These are phyloP conservation scores for Aspergillus sparsus DNA, from an alignment of 495 filamentous ascomycete species.

Conservation along the genomic window DNA sequence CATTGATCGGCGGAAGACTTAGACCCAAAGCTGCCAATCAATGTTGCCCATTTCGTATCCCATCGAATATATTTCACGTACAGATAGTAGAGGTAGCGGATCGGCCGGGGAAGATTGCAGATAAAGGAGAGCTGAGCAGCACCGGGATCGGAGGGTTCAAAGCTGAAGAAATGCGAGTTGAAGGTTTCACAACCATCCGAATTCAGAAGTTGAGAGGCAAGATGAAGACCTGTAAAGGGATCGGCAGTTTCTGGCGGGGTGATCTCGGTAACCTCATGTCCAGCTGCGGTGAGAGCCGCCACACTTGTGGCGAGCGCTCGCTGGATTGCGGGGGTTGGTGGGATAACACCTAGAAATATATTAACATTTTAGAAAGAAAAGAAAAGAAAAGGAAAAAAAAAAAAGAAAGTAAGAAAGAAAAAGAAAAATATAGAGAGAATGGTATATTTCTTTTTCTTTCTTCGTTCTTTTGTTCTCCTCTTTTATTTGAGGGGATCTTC, in stretches of 20 bases:
- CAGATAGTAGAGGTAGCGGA: conserved; percentile 85
- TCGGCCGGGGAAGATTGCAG: conserved; percentile 68
- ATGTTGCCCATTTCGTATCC: conserved; percentile 74
- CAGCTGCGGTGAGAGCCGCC: conserved; percentile 63
- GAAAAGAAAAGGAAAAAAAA: no score
- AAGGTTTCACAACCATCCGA: conserved; percentile 86
- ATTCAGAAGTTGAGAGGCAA: conserved; percentile 85
- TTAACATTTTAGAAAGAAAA: not conserved
- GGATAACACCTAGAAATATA: conserved; percentile 62
- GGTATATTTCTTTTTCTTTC: not conserved
- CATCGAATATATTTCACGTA: conserved; percentile 81
- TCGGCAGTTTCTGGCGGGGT: conserved; percentile 57
- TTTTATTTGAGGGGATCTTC: not conserved
- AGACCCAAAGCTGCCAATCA: conserved; percentile 69
- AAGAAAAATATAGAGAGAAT: not conserved
- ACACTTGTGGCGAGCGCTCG: conserved; percentile 74
- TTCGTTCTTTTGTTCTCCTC: not conserved
- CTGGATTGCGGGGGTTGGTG: conserved; percentile 80
- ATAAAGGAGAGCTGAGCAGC: conserved; percentile 71
- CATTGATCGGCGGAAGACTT: conserved; percentile 77
- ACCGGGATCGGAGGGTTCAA: conserved; percentile 80
- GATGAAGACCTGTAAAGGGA: conserved; percentile 70
- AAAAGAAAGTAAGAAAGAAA: no score
- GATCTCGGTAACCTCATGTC: conserved; percentile 78
- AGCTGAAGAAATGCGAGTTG: conserved; percentile 69